Base-by-base conservation (phyloP, 495 filamentous ascomycete genomes). In the Hamigera avellanea region DNA sequence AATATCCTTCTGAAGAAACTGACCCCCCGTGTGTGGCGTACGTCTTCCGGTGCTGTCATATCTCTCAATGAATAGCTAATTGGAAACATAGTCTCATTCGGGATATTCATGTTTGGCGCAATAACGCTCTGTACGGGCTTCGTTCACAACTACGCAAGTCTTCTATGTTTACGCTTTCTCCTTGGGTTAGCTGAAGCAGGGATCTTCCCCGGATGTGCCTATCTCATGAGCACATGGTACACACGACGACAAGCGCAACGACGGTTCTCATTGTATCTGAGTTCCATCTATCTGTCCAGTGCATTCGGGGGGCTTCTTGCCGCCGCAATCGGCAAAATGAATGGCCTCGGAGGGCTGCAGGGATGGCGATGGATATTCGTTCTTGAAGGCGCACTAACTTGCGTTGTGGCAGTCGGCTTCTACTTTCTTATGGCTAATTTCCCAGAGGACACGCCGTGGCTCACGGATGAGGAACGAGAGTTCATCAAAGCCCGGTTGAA, bases 1-100 rank as follows among this genome's bases (percentile, higher is more conserved):
- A 91, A 88, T 48, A 67, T 87, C 40, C 45, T 84, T 1, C 55
- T 89, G 32, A 86, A 85, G 53, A 67, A 65, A 36, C 62, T 86
- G 39, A 74, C 12, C 25, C 25, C 83, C 0, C 69, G 72, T 26
- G 52, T 66, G 44, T 78, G 84, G 82, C 78, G 64, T 13, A 56
- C 61, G n/a, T 66, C 58, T 9, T 41, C 12, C 7, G 25, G 25
- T 26, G 12, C 25, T 12, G 7, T 7, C 25, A 50, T 42, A 33
- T 25, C 42, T 32, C 36, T 49, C 23, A 35, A 17, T 14, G 42
- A 31, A 38, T 31, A 6, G 3, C 6, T 4, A 7, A 14, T n/a
- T n/a, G n/a, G n/a, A n/a, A n/a, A 13, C 14, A 10, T 25, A 52
- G 47, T 55, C 6, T 47, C 51, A 14, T 19, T 34, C 3, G 51